Evolutionary conservation across 164 flowering plant genomes (phyloP).

Genomic region (Macadamia integrifolia): DNA sequence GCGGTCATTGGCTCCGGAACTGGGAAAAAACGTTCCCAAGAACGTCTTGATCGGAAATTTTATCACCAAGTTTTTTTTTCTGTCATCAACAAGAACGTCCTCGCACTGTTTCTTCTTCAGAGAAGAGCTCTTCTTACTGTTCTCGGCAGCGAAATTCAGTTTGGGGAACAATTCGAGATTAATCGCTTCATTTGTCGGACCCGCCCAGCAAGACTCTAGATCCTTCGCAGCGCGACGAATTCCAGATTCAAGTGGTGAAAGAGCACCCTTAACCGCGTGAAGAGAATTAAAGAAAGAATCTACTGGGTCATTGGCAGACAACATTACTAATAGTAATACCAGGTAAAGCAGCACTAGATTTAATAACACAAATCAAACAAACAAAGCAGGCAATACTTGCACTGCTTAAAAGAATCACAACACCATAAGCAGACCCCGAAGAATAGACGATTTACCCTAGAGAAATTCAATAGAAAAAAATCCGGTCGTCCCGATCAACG

Average conservation of each 20-base stretch:
- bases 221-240: conserved; percentile 64
- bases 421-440: not conserved
- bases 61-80: conserved; percentile 38
- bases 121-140: conserved; percentile 14
- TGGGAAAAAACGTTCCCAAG: conserved; percentile 41
- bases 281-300: conserved; percentile 71
- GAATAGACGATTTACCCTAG: not conserved
- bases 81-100: conserved; percentile 36
- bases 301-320: conserved; percentile 61
- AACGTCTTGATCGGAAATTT: conserved; percentile 49
- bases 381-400: not conserved
- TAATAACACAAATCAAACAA: not conserved
- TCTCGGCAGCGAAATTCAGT: conserved; percentile 13
- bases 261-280: conserved; percentile 51
- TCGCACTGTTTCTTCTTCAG: conserved; percentile 35
- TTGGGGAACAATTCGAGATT: conserved; percentile 14
- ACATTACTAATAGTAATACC: conserved; percentile 22
- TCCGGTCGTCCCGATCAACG: not conserved
- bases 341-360: not conserved
- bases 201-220: conserved; percentile 49
- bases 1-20: conserved; percentile 22
- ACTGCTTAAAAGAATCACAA: not conserved
- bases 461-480: not conserved
- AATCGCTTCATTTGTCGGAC: conserved; percentile 7
- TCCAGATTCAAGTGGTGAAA: conserved; percentile 63